Evolutionary conservation across 208 protist genomes (phyloP).

Genomic region (Trichomonas vaginalis): DNA sequence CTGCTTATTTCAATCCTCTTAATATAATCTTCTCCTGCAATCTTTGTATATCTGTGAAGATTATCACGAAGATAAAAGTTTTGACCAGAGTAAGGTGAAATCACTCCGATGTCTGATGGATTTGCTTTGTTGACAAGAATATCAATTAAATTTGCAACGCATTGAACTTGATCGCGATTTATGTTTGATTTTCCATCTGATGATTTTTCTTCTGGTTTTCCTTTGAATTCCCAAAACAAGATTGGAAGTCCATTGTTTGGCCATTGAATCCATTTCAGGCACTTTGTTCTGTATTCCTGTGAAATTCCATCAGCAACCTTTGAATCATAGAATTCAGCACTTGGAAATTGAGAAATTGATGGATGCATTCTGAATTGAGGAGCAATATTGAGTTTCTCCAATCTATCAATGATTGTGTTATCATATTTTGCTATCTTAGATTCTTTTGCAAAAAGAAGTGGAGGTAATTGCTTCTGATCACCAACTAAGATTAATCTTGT

Average conservation of each 20-base stretch:
- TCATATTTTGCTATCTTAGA: constrained; percentile 62
- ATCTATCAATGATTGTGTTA: constrained; percentile 76
- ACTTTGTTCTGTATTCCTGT: background rate
- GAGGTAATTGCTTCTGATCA: constrained; percentile 82
- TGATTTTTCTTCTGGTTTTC: background rate
- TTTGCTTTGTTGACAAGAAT: background rate
- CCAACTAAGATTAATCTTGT: constrained; percentile 64
- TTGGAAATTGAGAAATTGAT: constrained; percentile 5
- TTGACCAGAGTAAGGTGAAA: background rate
- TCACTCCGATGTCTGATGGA: background rate
- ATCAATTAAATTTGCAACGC: background rate
- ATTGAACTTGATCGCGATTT: background rate
- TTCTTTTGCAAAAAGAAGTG: constrained; percentile 73
- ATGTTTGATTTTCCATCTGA: background rate
- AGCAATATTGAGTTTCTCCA: constrained; percentile 59
- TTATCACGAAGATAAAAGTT: background rate
- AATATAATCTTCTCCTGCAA: background rate
- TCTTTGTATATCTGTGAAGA: background rate
- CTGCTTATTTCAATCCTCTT: background rate
- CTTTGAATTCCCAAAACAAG: background rate
- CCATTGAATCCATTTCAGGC: background rate
- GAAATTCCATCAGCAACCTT: background rate
- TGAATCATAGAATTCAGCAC: constrained; percentile 18
- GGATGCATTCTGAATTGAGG: constrained; percentile 47
- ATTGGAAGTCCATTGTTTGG: background rate